phyloP scores from a whole-genome alignment of 805 yeast genomes.

The Wickerhamomyces subpelliculosus region DNA sequence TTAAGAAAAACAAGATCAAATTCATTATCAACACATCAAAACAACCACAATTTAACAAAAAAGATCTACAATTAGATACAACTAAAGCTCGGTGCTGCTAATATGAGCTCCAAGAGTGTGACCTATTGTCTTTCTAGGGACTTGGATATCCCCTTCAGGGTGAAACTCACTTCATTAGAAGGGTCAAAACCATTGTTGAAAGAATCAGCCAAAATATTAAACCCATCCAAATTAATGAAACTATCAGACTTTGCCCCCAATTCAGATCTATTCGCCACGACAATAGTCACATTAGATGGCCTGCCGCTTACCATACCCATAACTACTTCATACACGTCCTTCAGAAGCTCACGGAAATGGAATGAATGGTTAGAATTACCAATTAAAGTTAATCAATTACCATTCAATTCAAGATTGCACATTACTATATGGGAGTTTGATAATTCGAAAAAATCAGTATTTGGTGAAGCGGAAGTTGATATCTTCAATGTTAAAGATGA shows the following conservation, averaged over 20 bases:
- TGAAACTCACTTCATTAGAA: constrained; percentile 42
- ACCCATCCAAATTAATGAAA: constrained; percentile 37
- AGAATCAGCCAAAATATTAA: constrained; percentile 38
- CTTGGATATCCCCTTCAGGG: constrained; percentile 38
- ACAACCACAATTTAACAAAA: too few species aligned
- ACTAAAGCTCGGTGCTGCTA: too few species aligned
- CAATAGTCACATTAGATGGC: constrained; percentile 36
- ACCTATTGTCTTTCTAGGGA: constrained; percentile 55
- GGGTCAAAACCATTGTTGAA: constrained; percentile 35
- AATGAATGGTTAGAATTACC: constrained; percentile 71
- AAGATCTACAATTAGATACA: too few species aligned
- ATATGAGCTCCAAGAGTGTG: constrained; percentile 31
- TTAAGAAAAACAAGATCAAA: too few species aligned
- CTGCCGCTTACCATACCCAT: constrained; percentile 44
- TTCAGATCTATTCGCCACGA: constrained; percentile 38
- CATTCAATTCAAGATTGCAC: constrained; percentile 50
- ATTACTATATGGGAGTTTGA: constrained; percentile 65
- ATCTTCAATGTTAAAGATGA: constrained; percentile 51
- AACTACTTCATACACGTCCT: constrained; percentile 41
- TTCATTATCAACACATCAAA: too few species aligned
- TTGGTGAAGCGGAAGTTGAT: constrained; percentile 54
- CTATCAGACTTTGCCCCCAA: constrained; percentile 30
- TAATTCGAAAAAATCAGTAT: constrained; percentile 41
- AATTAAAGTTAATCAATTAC: constrained; percentile 63
- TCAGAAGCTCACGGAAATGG: constrained; percentile 47